Evolutionary conservation across 129 eudicot genomes (phyloP), one percentile per base, ranked within the genome.

Genomic region (Arctium lappa): DNA sequence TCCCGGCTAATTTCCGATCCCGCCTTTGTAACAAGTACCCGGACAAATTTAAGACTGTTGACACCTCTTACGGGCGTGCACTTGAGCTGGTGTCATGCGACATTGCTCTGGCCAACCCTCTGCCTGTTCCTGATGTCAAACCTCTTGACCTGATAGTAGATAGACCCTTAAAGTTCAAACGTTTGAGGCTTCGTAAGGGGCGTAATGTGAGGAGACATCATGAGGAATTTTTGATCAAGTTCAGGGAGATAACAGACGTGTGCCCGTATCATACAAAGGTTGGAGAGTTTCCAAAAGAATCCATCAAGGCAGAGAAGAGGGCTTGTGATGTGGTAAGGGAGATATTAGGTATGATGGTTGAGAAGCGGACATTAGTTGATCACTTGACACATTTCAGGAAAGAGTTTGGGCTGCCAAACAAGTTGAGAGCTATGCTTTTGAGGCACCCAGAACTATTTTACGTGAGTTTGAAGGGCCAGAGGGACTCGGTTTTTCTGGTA

Each of bases 241-340:
- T 95, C 74, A 78, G 72, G 46, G 94, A 93, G 37, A 38, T 95
- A 37, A 91, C 89, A 0, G 91, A 86, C 74, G 89, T 91, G 66
- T 95, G 98, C 50, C 99, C 99, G 0, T 95, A 95, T 82, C 90
- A 81, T 6, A 93, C 94, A 4, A 82, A 84, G 46, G 83, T 72
- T 8, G 89, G 13, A 2, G 99, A 91, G n/a, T 89, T 91, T 34
- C 81, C 69, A 3, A 90, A 88, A 86, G 93, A 88, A 82, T 90
- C 97, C 0, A 22, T 95, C 5, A 86, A 86, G 79, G 90, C 97
- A 4, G 99, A 95, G 85, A 95, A 91, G 86, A 88, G 98, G 86
- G 99, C 98, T 66, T 95, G 99, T 84, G 92, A 89, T 53, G 95
- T 93, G 75, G 99, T 95, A 87, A 89, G 97, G 86, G 98, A 95